A percentile compares a stretch with the other conserved stretches of the same genome.
These are phyloP conservation scores for Otatea glauca DNA, from an alignment of 176 grass and related monocot genomes.

Conservation along the genomic window DNA sequence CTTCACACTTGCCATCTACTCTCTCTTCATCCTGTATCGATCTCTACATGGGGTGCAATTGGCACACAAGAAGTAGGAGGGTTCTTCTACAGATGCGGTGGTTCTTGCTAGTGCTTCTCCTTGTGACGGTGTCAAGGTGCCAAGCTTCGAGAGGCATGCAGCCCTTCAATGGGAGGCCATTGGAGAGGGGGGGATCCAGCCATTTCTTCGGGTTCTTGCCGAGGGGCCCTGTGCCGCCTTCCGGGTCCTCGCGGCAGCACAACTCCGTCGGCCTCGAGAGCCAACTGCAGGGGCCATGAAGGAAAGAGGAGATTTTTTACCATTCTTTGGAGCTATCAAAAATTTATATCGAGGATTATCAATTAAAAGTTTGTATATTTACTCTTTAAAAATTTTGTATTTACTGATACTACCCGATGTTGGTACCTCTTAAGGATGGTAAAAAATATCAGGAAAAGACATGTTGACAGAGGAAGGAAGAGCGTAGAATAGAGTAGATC, in stretches of 20 bases:
- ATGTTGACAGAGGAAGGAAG: not conserved
- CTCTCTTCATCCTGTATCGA: not conserved
- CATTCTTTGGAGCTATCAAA: no score
- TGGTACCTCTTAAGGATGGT: no score
- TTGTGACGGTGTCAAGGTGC: constrained; percentile 44
- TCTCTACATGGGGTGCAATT: constrained; percentile 17
- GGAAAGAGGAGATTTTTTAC: not conserved
- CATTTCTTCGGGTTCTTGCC: constrained; percentile 75
- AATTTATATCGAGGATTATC: no score
- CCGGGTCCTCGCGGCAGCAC: constrained; percentile 77
- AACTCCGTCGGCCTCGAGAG: constrained; percentile 76
- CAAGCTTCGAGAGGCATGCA: constrained; percentile 70
- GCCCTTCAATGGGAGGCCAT: constrained; percentile 57
- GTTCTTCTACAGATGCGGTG: constrained; percentile 7
- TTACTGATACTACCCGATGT: no score
- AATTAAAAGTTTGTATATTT: no score
- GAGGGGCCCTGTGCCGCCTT: constrained; percentile 57
- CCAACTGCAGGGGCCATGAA: constrained; percentile 47
- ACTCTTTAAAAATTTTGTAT: no score
- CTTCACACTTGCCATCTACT: constrained; percentile 22
- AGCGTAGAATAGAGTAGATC: not conserved
- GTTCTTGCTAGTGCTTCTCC: constrained; percentile 45
- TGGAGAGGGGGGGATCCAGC: constrained; percentile 47
- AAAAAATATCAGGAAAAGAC: no score
- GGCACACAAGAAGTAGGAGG: constrained; percentile 13